phyloP scores from a whole-genome alignment of 176 grass and related monocot species.

The Phoenix roebelenii region DNA sequence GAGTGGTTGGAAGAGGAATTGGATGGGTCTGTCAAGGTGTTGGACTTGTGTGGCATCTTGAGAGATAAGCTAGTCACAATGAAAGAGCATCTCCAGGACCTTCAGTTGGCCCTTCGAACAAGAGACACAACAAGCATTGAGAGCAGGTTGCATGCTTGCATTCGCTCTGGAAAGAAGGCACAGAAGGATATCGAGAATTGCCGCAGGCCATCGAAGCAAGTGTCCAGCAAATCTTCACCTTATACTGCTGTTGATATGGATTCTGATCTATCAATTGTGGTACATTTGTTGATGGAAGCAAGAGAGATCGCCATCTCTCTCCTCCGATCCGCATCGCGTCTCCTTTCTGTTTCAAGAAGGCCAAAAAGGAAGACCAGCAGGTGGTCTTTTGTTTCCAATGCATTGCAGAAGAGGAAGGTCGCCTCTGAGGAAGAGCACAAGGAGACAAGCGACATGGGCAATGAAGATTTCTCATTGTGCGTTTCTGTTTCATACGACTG shows the following conservation, averaged over 20 bases:
- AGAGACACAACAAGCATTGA: background rate
- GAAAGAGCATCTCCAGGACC: background rate
- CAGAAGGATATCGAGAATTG: background rate
- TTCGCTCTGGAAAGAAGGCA: background rate
- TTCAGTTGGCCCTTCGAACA: constrained; percentile 2
- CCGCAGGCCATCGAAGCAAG: background rate
- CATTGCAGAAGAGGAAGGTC: constrained; percentile 1
- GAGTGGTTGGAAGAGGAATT: background rate
- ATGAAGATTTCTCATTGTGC: too few species aligned
- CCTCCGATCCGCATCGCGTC: background rate
- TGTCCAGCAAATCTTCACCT: background rate
- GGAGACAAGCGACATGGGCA: background rate
- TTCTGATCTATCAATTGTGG: background rate
- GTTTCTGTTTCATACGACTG: too few species aligned
- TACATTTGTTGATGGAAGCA: background rate
- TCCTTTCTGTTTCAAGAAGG: background rate
- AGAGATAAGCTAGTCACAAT: background rate
- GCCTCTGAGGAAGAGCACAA: background rate
- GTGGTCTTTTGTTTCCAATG: background rate
- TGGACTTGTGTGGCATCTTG: background rate
- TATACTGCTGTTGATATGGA: background rate
- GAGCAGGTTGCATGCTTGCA: too few species aligned
- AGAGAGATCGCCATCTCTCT: constrained; percentile 10
- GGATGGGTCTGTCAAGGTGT: constrained; percentile 3
- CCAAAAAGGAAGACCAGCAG: background rate